Evolutionary conservation across 129 eudicot genomes (phyloP).

Genomic region (Escallonia herrerae): DNA sequence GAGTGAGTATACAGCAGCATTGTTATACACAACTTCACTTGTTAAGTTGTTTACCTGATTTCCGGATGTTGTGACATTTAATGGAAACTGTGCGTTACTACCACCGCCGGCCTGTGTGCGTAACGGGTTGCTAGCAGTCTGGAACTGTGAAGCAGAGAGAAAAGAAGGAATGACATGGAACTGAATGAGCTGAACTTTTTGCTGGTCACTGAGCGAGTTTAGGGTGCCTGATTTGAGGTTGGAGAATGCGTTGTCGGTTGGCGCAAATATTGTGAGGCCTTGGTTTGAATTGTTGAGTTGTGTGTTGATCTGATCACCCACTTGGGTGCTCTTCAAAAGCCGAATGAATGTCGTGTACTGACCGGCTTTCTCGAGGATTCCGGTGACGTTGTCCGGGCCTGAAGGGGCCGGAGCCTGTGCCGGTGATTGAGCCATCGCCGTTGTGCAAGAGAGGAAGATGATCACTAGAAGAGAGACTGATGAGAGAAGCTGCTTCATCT

Average conservation of each 20-base stretch:
- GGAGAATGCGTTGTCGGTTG: conserved; percentile 77
- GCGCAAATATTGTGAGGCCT: conserved; percentile 77
- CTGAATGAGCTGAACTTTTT: conserved; percentile 59
- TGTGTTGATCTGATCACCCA: conserved; percentile 65
- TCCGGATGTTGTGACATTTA: conserved; percentile 62
- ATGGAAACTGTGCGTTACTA: conserved; percentile 39
- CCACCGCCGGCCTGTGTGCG: conserved; percentile 87
- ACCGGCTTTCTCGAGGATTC: conserved; percentile 75
- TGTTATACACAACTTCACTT: no score
- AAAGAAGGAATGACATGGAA: conserved; percentile 66
- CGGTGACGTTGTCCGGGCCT: conserved; percentile 70
- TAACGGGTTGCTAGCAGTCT: conserved; percentile 77
- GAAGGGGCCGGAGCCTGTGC: conserved; percentile 62
- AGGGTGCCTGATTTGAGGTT: conserved; percentile 60
- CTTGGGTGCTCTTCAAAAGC: conserved; percentile 44
- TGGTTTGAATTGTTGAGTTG: conserved; percentile 85
- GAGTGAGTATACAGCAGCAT: no score
- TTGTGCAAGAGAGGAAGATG: conserved; percentile 20
- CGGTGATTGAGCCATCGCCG: conserved; percentile 49
- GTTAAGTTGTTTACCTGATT: conserved; percentile 44
- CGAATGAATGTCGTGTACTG: conserved; percentile 74
- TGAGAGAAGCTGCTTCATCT: conserved; percentile 15
- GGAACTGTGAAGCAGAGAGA: conserved; percentile 55
- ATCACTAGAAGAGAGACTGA: conserved; percentile 23
- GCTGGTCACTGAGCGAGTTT: conserved; percentile 69